Base-by-base conservation (phyloP, 2,329 filamentous ascomycete genomes). In the Scedosporium minutisporum region DNA sequence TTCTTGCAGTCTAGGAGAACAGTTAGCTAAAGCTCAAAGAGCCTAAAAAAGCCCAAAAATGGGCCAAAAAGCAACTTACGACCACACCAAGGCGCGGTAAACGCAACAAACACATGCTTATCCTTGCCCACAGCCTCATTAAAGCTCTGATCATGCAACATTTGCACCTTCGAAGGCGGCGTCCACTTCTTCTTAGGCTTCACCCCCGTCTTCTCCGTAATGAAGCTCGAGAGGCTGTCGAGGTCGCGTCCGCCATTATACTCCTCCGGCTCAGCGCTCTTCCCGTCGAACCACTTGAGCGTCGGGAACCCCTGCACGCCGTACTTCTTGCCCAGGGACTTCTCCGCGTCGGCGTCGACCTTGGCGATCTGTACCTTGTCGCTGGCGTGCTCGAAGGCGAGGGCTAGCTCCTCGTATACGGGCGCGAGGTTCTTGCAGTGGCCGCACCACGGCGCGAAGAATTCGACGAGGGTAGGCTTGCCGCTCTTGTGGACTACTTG, bases 401-500 rank as follows among this genome's bases (percentile, higher is more conserved):
- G 75, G 57, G 86, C 95, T 53, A 99, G 86, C 73, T 99, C 90
- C 75, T 99, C 95, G 77, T 96, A 99, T 64, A 96, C 81, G 59
- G 95, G 96, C 16, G 95, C 95, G 41, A 99, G 89, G 72, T 80
- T 96, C 85, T 97, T 97, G 91, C 95, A 99, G 83, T 99, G 95
- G 38, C 95, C 96, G 73, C 95, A 99, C 95, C 95, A 99, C 25
- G 93, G 93, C 41, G 95, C 95, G 73, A 96, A 97, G 84, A 99
- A 99, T 76, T 97, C 93, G 69, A 97, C 92, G 27, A 99, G 87
- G 0, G 95, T 93, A 53, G 95, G 93, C 81, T 96, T 97, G 76
- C 92, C 92, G 57, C 90, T 93, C 74, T 96, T 86, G 65, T 96
- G 82, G 66, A 96, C 91, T 62, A 96, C 82, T 58, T 88, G 79